A percentile compares a stretch with the other conserved stretches of the same genome.
These are phyloP conservation scores for Asterophora parasitica DNA, from an alignment of 768 basidiomycete species.

Conservation along the genomic window DNA sequence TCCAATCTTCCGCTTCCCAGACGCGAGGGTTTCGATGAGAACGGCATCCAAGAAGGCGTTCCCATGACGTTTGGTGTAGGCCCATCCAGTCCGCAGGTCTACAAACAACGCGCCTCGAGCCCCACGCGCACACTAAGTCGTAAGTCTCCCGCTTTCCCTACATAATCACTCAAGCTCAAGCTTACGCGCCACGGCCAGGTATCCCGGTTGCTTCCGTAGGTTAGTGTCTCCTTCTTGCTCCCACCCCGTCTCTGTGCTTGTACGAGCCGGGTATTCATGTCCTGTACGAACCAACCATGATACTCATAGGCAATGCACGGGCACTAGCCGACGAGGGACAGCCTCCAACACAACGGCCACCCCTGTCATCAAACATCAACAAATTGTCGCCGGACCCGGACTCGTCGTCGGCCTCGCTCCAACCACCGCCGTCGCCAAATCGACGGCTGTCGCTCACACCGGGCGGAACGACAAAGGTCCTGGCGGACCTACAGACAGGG, in stretches of 20 bases:
- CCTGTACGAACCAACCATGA: constrained; percentile 20
- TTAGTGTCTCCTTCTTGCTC: constrained; percentile 32
- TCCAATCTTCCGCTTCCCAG: constrained; percentile 68
- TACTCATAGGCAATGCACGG: constrained; percentile 69
- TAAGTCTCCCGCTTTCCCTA: constrained; percentile 36
- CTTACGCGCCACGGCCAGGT: constrained; percentile 42
- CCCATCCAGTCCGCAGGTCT: constrained; percentile 30
- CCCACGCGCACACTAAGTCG: constrained; percentile 78
- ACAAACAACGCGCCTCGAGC: constrained; percentile 53
- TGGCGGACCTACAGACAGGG: constrained; percentile 83
- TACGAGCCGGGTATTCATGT: constrained; percentile 21
- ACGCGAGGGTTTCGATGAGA: constrained; percentile 45
- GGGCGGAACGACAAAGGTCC: constrained; percentile 80
- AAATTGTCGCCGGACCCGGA: constrained; percentile 32
- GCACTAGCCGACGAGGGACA: constrained; percentile 74
- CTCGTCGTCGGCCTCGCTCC: constrained; percentile 29
- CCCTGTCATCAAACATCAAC: constrained; percentile 20
- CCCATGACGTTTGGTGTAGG: constrained; percentile 50
- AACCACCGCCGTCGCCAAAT: constrained; percentile 49
- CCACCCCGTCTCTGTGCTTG: constrained; percentile 10
- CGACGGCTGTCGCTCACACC: constrained; percentile 61
- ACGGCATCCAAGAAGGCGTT: constrained; percentile 69
- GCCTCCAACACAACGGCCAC: constrained; percentile 29
- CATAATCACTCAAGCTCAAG: constrained; percentile 17
- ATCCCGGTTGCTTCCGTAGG: constrained; percentile 78